Conservation (phyloP, 768 basidiomycete genomes). For the Suillus variegatus region DNA sequence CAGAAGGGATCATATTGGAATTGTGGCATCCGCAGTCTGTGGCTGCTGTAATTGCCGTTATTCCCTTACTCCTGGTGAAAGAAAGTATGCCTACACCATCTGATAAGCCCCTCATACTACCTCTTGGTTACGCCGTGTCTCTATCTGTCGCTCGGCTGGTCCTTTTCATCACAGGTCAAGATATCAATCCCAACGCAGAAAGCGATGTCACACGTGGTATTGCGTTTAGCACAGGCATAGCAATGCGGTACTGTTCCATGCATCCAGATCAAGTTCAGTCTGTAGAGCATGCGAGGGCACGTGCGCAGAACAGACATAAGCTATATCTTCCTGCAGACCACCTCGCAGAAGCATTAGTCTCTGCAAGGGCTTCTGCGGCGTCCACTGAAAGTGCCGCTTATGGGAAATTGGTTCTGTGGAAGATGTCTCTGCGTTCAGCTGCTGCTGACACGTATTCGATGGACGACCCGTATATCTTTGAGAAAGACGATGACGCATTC, state of each 20-base stretch:
- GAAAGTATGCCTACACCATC: constrained; percentile 14
- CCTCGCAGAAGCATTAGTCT: constrained; percentile 44
- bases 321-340: constrained; percentile 57
- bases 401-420: constrained; percentile 45
- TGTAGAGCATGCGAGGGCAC: constrained; percentile 26
- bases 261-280: constrained; percentile 18
- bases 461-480: constrained; percentile 62
- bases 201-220: constrained; percentile 70
- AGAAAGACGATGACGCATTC: constrained; percentile 50
- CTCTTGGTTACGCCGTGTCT: constrained; percentile 56
- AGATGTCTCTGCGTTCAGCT: constrained; percentile 58
- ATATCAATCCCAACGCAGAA: constrained; percentile 74
- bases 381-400: constrained; percentile 42
- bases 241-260: constrained; percentile 58
- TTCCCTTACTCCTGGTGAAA: constrained; percentile 38
- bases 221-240: constrained; percentile 54
- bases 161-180: constrained; percentile 72
- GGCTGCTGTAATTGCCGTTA: constrained; percentile 50
- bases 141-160: constrained; percentile 63
- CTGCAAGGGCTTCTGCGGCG: constrained; percentile 37
- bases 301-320: constrained; percentile 49
- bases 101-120: constrained; percentile 40
- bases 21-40: constrained; percentile 67
- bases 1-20: constrained; percentile 64
- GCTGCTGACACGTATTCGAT: constrained; percentile 67